Percentiles rank a stretch among this genome's conserved stretches.
phyloP scores from a whole-genome alignment of 2,329 filamentous ascomycete species.

The Pseudocercospora ulei region DNA sequence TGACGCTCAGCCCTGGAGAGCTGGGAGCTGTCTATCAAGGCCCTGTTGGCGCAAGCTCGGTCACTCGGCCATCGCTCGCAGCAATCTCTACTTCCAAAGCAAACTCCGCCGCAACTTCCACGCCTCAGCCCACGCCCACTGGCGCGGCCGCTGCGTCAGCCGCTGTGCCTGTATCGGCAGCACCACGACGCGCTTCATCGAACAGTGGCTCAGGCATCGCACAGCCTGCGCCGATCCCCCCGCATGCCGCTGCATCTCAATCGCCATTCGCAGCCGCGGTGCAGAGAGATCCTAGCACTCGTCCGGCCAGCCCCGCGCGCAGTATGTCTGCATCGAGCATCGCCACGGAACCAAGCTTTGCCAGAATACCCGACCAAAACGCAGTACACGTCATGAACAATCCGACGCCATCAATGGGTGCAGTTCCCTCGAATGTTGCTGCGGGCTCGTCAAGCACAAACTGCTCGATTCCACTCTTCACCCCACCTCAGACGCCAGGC shows the following conservation, averaged over 20 bases:
- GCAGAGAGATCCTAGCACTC: conserved; percentile 27
- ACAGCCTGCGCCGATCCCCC: conserved; percentile 10
- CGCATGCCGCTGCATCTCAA: conserved; percentile 44
- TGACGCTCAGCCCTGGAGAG: conserved; percentile 76
- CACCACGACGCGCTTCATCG: conserved; percentile 32
- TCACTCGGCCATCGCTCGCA: conserved; percentile 35
- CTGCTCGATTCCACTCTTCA: conserved; percentile 59
- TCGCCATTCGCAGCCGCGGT: conserved; percentile 40
- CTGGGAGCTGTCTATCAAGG: conserved; percentile 72
- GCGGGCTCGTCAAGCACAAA: conserved; percentile 24
- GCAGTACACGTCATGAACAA: conserved; percentile 33
- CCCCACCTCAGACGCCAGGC: conserved; percentile 78
- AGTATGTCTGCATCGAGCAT: conserved; percentile 81
- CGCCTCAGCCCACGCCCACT: conserved; percentile 35
- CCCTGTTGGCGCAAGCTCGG: conserved; percentile 40
- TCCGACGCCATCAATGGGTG: conserved; percentile 31
- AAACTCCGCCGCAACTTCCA: conserved; percentile 34
- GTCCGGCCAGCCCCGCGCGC: conserved; percentile 67
- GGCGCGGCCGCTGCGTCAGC: conserved; percentile 18
- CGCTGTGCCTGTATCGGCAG: conserved; percentile 43
- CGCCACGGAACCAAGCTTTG: conserved; percentile 50
- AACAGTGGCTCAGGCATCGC: conserved; percentile 11
- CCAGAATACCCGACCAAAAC: conserved; percentile 40
- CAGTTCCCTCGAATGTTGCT: conserved; percentile 34
- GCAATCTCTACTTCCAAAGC: conserved; percentile 36